These are phyloP conservation scores for Strobilomyces confusus DNA, from an alignment of 768 basidiomycete genomes.

Conservation along the genomic window DNA sequence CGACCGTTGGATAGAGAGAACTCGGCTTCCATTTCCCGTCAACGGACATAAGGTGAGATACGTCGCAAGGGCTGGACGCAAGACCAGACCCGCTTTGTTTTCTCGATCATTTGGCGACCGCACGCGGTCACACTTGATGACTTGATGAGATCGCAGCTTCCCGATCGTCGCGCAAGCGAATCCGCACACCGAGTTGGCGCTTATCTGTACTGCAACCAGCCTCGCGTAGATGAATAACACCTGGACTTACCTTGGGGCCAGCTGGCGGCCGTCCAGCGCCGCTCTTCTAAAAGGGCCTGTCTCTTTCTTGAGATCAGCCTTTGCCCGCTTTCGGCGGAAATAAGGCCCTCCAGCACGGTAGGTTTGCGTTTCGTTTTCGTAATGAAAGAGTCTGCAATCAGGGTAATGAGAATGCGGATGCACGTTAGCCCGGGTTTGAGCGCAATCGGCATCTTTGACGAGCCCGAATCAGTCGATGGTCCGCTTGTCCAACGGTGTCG, in stretches of 20 bases:
- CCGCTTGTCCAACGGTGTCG: constrained; percentile 80
- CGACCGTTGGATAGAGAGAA: constrained; percentile 85
- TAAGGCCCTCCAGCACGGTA: constrained; percentile 88
- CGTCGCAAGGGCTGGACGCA: neutral
- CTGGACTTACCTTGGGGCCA: constrained; percentile 72
- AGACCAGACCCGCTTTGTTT: constrained; percentile 73
- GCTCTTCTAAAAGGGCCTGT: constrained; percentile 96
- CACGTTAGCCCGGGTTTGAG: constrained; percentile 50
- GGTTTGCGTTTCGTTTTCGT: constrained; percentile 75
- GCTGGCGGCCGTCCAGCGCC: constrained; percentile 93
- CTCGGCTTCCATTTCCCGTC: constrained; percentile 78
- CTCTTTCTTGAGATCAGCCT: constrained; percentile 94
- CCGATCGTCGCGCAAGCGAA: constrained; percentile 98
- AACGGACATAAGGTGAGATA: neutral
- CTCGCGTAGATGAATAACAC: neutral
- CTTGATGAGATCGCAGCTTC: constrained; percentile 95
- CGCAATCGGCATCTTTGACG: constrained; percentile 84
- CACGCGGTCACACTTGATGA: constrained; percentile 91
- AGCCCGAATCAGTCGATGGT: constrained; percentile 77
- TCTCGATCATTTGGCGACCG: constrained; percentile 98
- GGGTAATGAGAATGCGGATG: neutral
- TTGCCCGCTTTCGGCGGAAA: constrained; percentile 91
- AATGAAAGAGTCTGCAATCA: constrained; percentile 75
- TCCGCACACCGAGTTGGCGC: constrained; percentile 98
- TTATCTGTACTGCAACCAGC: constrained; percentile 61